A percentile compares a stretch with the other conserved stretches of the same genome.
phyloP scores from a whole-genome alignment of 768 basidiomycete genomes.

The Lepiota subincarnata region DNA sequence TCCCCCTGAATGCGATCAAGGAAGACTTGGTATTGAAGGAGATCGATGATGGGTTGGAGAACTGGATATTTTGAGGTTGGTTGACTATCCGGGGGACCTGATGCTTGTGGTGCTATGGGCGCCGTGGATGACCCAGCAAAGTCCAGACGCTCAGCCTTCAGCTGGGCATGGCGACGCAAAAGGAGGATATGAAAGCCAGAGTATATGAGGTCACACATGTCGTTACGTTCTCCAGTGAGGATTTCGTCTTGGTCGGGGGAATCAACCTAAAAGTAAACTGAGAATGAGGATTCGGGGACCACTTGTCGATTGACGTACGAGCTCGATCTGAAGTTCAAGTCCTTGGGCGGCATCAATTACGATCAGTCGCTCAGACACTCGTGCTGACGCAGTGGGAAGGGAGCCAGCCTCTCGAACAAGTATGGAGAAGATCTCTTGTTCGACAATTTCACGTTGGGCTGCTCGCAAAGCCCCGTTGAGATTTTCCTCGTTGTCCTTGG shows the following conservation, averaged over 20 bases:
- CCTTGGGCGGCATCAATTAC: constrained; percentile 73
- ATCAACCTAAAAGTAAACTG: not conserved
- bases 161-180: constrained; percentile 50
- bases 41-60: constrained; percentile 72
- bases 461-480: constrained; percentile 49
- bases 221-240: not conserved
- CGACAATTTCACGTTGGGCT: constrained; percentile 70
- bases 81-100: not conserved
- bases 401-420: constrained; percentile 74
- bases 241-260: not conserved
- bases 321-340: constrained; percentile 65
- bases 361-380: constrained; percentile 75
- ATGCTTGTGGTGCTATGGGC: not conserved
- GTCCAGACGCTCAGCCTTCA: constrained; percentile 39
- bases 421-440: constrained; percentile 75
- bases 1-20: constrained; percentile 58
- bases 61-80: constrained; percentile 28
- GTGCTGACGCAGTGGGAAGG: constrained; percentile 71
- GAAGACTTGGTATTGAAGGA: constrained; percentile 78
- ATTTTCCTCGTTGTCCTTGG: constrained; percentile 26
- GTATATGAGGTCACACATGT: constrained; percentile 66
- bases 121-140: constrained; percentile 15
- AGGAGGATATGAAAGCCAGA: constrained; percentile 60
- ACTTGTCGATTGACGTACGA: constrained; percentile 40
- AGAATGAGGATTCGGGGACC: not conserved